Evolutionary conservation across 768 basidiomycete species (phyloP).

Genomic region (Lactifluus pinguis): DNA sequence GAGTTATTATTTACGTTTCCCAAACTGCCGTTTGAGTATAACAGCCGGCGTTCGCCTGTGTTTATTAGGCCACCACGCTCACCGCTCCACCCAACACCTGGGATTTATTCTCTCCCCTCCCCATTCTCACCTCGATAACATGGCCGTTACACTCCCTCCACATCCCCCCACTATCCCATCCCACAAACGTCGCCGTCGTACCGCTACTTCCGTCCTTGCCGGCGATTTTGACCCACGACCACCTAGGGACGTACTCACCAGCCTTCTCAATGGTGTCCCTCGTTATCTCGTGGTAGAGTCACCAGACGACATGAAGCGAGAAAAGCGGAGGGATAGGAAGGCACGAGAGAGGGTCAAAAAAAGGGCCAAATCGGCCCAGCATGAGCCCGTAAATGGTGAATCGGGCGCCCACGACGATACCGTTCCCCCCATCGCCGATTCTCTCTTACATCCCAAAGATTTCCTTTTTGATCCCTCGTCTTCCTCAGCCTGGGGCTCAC

Average conservation of each 20-base stretch:
- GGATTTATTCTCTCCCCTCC: not conserved
- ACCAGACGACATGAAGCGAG: slow-evolving; percentile 47
- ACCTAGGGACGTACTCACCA: slow-evolving; percentile 67
- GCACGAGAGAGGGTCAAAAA: slow-evolving; percentile 46
- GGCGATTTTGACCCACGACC: slow-evolving; percentile 65
- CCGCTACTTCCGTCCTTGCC: slow-evolving; percentile 67
- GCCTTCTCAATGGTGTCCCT: slow-evolving; percentile 65
- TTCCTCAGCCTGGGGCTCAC: slow-evolving; percentile 55
- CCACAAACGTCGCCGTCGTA: slow-evolving; percentile 39
- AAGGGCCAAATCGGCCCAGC: slow-evolving; percentile 30
- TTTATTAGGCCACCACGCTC: slow-evolving; percentile 21
- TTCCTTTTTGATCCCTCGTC: slow-evolving; percentile 21
- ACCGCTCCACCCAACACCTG: slow-evolving; percentile 13
- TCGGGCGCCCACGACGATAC: slow-evolving; percentile 18
- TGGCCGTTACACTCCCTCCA: slow-evolving; percentile 29
- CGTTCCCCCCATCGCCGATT: slow-evolving; percentile 18
- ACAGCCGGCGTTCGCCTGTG: slow-evolving; percentile 18
- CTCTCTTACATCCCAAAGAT: slow-evolving; percentile 15
- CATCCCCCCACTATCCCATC: slow-evolving; percentile 18
- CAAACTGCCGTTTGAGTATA: slow-evolving; percentile 16
- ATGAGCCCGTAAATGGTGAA: slow-evolving; percentile 21
- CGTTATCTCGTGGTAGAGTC: slow-evolving; percentile 56
- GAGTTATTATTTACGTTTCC: slow-evolving; percentile 13
- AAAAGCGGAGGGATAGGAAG: slow-evolving; percentile 43
- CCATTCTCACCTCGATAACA: not conserved